A percentile compares a stretch with the other conserved stretches of the same genome.
These are phyloP conservation scores for Agrocybe praecox DNA, from an alignment of 768 basidiomycete species.

Conservation along the genomic window DNA sequence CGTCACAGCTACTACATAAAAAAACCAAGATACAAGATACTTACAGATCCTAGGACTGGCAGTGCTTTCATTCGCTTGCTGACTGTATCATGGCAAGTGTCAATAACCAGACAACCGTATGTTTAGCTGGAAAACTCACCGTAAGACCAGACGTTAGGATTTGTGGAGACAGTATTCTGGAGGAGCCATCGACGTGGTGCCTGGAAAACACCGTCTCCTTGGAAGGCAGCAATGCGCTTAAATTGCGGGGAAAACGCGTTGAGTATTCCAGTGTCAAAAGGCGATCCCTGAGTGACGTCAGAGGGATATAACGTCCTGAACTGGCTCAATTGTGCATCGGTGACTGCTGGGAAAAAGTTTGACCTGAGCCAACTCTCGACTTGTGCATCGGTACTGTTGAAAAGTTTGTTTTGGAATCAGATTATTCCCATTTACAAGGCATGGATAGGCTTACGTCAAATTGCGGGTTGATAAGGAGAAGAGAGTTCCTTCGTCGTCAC, in stretches of 20 bases:
- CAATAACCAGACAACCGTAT: neutral
- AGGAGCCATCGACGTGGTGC: constrained; percentile 48
- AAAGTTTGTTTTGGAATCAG: constrained; percentile 5
- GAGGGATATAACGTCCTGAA: constrained; percentile 39
- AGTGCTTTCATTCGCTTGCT: constrained; percentile 43
- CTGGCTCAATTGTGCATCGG: constrained; percentile 27
- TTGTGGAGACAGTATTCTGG: constrained; percentile 28
- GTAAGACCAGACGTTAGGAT: constrained; percentile 43
- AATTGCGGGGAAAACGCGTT: constrained; percentile 46
- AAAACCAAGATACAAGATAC: constrained; percentile 11
- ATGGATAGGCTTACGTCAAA: constrained; percentile 12
- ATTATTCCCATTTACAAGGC: neutral
- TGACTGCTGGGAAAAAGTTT: constrained; percentile 32
- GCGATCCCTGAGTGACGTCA: constrained; percentile 48
- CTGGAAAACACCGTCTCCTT: constrained; percentile 50
- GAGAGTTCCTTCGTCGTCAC: constrained; percentile 62
- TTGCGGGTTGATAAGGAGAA: constrained; percentile 17
- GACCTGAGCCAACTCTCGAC: constrained; percentile 24
- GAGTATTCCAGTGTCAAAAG: constrained; percentile 47
- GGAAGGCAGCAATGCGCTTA: constrained; percentile 49
- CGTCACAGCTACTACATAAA: neutral
- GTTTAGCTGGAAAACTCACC: constrained; percentile 26
- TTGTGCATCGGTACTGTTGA: constrained; percentile 22
- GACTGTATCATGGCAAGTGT: constrained; percentile 28
- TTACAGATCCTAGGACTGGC: constrained; percentile 45